These are phyloP conservation scores for Pseudocercospora vitis DNA, from an alignment of 2,329 filamentous ascomycete genomes.

Conservation along the genomic window DNA sequence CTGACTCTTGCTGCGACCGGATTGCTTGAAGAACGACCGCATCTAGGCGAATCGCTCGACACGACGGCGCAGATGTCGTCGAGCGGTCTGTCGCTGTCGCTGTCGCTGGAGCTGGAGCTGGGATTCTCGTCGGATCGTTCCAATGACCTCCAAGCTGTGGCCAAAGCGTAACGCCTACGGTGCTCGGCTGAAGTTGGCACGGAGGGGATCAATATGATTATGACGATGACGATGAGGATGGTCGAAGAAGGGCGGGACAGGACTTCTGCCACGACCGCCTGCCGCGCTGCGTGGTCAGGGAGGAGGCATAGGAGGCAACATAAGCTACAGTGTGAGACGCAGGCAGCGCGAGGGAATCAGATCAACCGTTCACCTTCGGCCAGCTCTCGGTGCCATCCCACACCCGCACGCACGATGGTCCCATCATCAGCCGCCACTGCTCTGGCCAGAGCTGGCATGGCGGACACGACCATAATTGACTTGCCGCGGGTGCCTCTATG, in stretches of 20 bases:
- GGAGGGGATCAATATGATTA: too few species aligned
- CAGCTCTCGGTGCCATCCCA: background rate
- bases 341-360: background rate
- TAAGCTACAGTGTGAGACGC: constrained; percentile 1
- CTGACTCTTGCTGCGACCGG: constrained; percentile 7
- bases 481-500: too few species aligned
- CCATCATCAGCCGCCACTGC: background rate
- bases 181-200: too few species aligned
- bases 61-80: too few species aligned
- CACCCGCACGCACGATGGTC: too few species aligned
- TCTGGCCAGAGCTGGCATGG: background rate
- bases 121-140: too few species aligned
- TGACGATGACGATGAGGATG: too few species aligned
- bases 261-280: background rate
- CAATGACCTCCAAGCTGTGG: background rate
- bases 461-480: too few species aligned
- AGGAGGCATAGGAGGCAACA: background rate
- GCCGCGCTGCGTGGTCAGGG: background rate
- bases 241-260: background rate
- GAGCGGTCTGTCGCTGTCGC: too few species aligned
- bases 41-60: background rate
- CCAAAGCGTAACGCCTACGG: background rate
- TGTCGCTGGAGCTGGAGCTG: too few species aligned
- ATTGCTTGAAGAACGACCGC: constrained; percentile 6
- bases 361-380: background rate